Evolutionary conservation across 139 green algal species (phyloP).

Genomic region (Tetradesmus obliquus): DNA sequence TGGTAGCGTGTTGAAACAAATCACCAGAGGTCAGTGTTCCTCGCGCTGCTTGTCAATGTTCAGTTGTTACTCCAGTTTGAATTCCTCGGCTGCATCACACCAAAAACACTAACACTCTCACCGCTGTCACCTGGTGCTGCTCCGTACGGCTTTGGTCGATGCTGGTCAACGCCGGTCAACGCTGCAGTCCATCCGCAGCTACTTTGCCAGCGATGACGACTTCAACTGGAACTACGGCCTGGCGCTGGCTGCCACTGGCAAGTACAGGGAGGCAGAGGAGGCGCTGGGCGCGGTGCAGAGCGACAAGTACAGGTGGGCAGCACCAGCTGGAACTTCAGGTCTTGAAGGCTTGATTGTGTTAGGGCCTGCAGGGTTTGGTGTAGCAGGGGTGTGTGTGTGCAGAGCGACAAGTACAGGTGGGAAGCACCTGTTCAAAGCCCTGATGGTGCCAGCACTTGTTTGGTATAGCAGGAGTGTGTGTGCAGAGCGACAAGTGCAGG

Average conservation of each 20-base stretch:
- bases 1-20: no score
- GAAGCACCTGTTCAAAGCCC: neutral
- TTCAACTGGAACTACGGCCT: constrained; percentile 93
- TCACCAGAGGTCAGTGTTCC: no score
- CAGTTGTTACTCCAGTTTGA: no score
- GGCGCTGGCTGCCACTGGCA: constrained; percentile 66
- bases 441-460: neutral
- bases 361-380: neutral
- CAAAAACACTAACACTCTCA: no score
- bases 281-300: constrained; percentile 71
- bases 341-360: neutral
- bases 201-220: constrained; percentile 75
- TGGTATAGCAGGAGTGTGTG: no score
- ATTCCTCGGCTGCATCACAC: no score
- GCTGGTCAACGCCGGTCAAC: neutral
- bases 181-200: constrained; percentile 61
- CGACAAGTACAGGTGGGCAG: constrained; percentile 64
- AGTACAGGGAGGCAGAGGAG: constrained; percentile 84
- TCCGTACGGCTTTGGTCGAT: no score
- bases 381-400: constrained; percentile 36
- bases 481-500: constrained; percentile 75
- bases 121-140: no score
- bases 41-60: no score
- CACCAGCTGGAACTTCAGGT: neutral
- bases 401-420: constrained; percentile 71